Conservation (phyloP, 805 yeast genomes). For the Wickerhamomyces ciferrii region DNA sequence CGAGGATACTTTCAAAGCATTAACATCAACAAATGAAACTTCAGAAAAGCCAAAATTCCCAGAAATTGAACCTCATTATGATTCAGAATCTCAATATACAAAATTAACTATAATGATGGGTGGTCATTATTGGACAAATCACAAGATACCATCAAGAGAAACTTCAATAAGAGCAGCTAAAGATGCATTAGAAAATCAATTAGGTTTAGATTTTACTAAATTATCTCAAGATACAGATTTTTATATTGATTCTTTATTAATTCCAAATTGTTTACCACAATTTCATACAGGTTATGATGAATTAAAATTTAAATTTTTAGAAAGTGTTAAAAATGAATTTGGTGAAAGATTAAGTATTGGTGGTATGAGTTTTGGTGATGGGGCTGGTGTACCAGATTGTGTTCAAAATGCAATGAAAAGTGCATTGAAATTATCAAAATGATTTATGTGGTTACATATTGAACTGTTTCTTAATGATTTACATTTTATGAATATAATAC, state of each 20-base stretch:
- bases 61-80: not conserved
- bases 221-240: constrained; percentile 16
- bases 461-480: too few relatives aligned
- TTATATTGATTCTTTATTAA: constrained; percentile 33
- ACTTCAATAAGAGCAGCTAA: constrained; percentile 27
- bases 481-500: too few relatives aligned
- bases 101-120: constrained; percentile 90
- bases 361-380: constrained; percentile 76
- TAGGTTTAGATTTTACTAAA: constrained; percentile 28
- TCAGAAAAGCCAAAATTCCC: constrained; percentile 7
- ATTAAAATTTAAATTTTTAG: constrained; percentile 29
- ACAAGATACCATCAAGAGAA: constrained; percentile 13
- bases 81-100: constrained; percentile 37
- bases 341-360: constrained; percentile 48
- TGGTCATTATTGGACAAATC: constrained; percentile 53
- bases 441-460: too few relatives aligned
- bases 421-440: constrained; percentile 31
- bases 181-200: constrained; percentile 31
- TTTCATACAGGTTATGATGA: constrained; percentile 65
- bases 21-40: constrained; percentile 14
- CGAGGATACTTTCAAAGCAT: constrained; percentile 6
- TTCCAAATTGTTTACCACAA: constrained; percentile 70
- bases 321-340: constrained; percentile 28
- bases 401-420: constrained; percentile 56
- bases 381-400: constrained; percentile 89